Evolutionary conservation across 805 yeast genomes (phyloP), one percentile per base, ranked within the genome.

Genomic region (Schwanniomyces vanrijiae): DNA sequence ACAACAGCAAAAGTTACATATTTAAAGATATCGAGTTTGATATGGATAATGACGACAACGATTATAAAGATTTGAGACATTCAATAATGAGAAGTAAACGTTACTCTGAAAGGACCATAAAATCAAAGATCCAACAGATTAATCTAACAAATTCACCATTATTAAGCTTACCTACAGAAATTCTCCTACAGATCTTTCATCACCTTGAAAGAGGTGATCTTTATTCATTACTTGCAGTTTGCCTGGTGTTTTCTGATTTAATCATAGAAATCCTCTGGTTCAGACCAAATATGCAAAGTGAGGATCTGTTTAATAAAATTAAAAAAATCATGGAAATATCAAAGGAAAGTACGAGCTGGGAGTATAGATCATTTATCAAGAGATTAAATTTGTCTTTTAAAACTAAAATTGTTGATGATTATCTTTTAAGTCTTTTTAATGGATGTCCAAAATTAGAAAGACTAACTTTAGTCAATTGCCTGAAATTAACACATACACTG

Each of bases 261-360:
- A 82, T 88, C 11, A 82, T 90, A 9, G 96, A 88, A 57, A 75
- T 85, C 37, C 70, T 91, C 25, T 91, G 97, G 95, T 88, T 88
- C 61, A 79, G 98, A 49, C 97, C 97, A 3, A 80, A 80, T 37
- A 75, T 88, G 64, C 80, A 77, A 51, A 73, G 75, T 49, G 75
- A 73, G 40, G 49, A 61, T 2, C 73, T 83, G 2, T 78, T 82
- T 53, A 65, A 66, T 38, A 78, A 79, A 50, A 77, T 90, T 42
- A 70, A 78, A 41, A 68, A 72, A 38, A 81, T 89, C 37, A 77
- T 86, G 77, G 58, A 55, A 43, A 69, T 69, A 38, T 80, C 82
- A 16, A 65, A 73, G 45, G 60, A 51, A 4, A 58, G 66, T 34
- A 82, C 88, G 1, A 76, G 74, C 54, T 86, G 88, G 83, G 82